Percentiles rank a stretch among this genome's conserved stretches.
These are phyloP conservation scores for Aspergillus haitiensis DNA, from an alignment of 495 filamentous ascomycete species.

Conservation along the genomic window DNA sequence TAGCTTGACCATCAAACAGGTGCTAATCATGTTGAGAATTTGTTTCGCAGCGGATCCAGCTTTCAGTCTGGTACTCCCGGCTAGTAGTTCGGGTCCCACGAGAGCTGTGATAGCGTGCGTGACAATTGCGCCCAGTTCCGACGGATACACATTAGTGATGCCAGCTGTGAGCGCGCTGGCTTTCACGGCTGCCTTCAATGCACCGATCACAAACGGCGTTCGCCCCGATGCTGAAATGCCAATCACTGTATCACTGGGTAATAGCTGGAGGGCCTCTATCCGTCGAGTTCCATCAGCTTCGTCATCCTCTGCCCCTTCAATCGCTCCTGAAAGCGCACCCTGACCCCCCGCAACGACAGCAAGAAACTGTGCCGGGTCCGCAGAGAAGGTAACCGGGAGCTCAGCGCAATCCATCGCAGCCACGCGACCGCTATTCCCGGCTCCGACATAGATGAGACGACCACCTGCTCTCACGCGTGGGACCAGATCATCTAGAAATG, in stretches of 20 bases:
- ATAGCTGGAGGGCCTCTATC: slow-evolving; percentile 1
- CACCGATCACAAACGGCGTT: slow-evolving; percentile 1
- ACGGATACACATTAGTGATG: background rate
- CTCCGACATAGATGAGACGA: slow-evolving; percentile 5
- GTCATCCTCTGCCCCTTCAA: slow-evolving; percentile 2
- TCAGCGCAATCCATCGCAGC: slow-evolving; percentile 8
- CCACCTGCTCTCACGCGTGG: background rate
- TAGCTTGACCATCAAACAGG: slow-evolving; percentile 5
- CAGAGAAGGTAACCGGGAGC: slow-evolving; percentile 5
- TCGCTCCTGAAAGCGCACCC: background rate
- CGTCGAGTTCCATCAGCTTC: background rate
- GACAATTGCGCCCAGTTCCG: background rate
- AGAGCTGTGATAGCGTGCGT: background rate
- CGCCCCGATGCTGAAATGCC: slow-evolving; percentile 4
- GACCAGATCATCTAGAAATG: slow-evolving; percentile 2
- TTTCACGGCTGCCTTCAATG: background rate
- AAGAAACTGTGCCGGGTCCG: background rate
- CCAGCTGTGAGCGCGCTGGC: background rate
- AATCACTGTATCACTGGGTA: background rate
- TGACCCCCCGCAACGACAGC: background rate
- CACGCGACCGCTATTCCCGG: slow-evolving; percentile 2
- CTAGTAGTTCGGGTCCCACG: background rate
- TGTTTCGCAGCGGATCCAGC: slow-evolving; percentile 1
- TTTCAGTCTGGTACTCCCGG: slow-evolving; percentile 5
- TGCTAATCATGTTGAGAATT: slow-evolving; percentile 11